These are phyloP conservation scores for Cyathus striatus DNA, from an alignment of 768 basidiomycete genomes.

Conservation along the genomic window DNA sequence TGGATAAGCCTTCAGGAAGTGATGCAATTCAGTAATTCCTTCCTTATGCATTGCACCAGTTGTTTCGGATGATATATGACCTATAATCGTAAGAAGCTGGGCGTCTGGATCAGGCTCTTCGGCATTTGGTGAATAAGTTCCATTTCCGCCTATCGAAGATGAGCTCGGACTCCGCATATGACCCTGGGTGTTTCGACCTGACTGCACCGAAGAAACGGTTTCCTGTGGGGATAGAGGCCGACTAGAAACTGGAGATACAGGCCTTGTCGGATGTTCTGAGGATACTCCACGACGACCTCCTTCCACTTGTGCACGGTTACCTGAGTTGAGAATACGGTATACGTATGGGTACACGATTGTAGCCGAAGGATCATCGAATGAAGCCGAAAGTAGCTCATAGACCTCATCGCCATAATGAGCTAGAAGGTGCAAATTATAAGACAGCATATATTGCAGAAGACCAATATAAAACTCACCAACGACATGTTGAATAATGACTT, in stretches of 20 bases:
- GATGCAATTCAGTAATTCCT: conserved; percentile 90
- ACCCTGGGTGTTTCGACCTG: conserved; percentile 55
- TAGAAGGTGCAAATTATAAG: conserved; percentile 14
- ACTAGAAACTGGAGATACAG: conserved; percentile 57
- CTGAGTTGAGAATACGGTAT: conserved; percentile 82
- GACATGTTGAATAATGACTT: conserved; percentile 96
- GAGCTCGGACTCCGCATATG: conserved; percentile 66
- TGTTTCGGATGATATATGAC: conserved; percentile 84
- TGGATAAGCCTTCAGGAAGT: conserved; percentile 88
- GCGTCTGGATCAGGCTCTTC: conserved; percentile 88
- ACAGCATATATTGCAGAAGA: too few species aligned
- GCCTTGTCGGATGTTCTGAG: conserved; percentile 34
- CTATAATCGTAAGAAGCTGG: conserved; percentile 76
- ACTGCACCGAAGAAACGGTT: conserved; percentile 44
- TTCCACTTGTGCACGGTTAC: conserved; percentile 35
- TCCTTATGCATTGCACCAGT: conserved; percentile 89
- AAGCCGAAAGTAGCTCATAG: conserved; percentile 83
- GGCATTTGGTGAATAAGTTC: conserved; percentile 42
- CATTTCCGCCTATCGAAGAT: conserved; percentile 57
- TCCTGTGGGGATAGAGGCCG: conserved; percentile 71
- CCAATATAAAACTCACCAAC: conserved; percentile 85
- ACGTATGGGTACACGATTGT: conserved; percentile 96
- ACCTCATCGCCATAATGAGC: conserved; percentile 85
- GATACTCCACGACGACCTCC: conserved; percentile 23
- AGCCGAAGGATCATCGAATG: conserved; percentile 96